Evolutionary conservation across 2,329 filamentous ascomycete species (phyloP).

Genomic region (Ascochyta koolunga): DNA sequence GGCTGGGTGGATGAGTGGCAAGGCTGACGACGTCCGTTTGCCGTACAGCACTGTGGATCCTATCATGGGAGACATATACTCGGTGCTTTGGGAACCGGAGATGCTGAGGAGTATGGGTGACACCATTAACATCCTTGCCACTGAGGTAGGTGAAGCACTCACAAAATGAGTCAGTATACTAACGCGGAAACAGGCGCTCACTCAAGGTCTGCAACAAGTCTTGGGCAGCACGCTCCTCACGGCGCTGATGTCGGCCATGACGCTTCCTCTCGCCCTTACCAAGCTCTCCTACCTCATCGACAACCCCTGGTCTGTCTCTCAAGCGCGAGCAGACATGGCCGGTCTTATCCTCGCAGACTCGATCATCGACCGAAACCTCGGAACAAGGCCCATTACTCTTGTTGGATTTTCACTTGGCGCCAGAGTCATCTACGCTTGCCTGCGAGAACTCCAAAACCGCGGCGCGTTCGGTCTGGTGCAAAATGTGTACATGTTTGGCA

Average conservation of each 20-base stretch:
- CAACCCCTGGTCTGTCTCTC: conserved; percentile 97
- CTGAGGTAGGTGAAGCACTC: conserved; percentile 70
- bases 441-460: conserved; percentile 83
- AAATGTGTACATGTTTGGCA: conserved; percentile 94
- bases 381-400: conserved; percentile 87
- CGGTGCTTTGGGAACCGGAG: conserved; percentile 95
- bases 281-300: conserved; percentile 97
- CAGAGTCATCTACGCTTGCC: conserved; percentile 88
- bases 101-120: conserved; percentile 98
- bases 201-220: conserved; percentile 94
- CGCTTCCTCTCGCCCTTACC: conserved; percentile 88
- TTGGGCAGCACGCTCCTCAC: conserved; percentile 88
- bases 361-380: conserved; percentile 87
- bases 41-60: conserved; percentile 97
- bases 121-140: conserved; percentile 97
- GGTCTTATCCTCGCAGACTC: conserved; percentile 95
- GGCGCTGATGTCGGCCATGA: conserved; percentile 88
- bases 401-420: conserved; percentile 94
- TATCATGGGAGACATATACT: conserved; percentile 98
- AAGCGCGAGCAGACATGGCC: conserved; percentile 85
- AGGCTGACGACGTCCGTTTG: conserved; percentile 92
- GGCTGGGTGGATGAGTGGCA: conserved; percentile 98
- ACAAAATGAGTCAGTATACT: conserved; percentile 1
- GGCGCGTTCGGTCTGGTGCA: conserved; percentile 88
- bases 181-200: conserved; percentile 73